These are phyloP conservation scores for Gastrodia elata DNA, from an alignment of 106 monocot genomes.

Conservation along the genomic window DNA sequence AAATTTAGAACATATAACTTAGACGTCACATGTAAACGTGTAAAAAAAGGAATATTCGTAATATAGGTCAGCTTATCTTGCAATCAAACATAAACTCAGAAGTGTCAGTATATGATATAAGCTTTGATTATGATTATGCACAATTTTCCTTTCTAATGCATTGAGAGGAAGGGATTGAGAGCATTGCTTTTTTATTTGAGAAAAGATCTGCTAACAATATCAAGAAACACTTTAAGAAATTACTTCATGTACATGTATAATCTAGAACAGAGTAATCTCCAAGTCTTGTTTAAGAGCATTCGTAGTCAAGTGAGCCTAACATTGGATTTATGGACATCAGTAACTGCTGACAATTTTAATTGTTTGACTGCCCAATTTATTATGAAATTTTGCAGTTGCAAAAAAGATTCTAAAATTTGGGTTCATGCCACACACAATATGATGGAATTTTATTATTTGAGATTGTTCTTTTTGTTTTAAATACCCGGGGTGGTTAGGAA, in stretches of 20 bases:
- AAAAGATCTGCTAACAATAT: no score
- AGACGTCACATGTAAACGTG: no score
- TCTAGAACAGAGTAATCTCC: not conserved
- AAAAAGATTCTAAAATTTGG: not conserved
- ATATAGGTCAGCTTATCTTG: no score
- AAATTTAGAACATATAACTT: no score
- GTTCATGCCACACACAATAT: not conserved
- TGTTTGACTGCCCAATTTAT: not conserved
- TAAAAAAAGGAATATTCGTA: no score
- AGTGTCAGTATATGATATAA: no score
- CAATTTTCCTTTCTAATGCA: not conserved
- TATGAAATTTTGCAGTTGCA: not conserved
- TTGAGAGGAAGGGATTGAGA: not conserved
- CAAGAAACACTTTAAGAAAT: not conserved
- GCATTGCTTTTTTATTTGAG: no score
- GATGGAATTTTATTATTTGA: not conserved
- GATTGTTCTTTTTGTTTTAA: not conserved
- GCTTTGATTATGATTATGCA: not conserved
- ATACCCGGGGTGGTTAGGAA: not conserved
- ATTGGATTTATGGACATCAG: not conserved
- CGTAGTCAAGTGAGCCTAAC: no score
- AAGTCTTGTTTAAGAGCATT: not conserved
- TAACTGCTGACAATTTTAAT: not conserved
- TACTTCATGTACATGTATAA: not conserved
- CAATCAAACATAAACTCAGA: no score